Base-by-base conservation (phyloP, 1,284 basidiomycete species). In the Boletus mariae region DNA sequence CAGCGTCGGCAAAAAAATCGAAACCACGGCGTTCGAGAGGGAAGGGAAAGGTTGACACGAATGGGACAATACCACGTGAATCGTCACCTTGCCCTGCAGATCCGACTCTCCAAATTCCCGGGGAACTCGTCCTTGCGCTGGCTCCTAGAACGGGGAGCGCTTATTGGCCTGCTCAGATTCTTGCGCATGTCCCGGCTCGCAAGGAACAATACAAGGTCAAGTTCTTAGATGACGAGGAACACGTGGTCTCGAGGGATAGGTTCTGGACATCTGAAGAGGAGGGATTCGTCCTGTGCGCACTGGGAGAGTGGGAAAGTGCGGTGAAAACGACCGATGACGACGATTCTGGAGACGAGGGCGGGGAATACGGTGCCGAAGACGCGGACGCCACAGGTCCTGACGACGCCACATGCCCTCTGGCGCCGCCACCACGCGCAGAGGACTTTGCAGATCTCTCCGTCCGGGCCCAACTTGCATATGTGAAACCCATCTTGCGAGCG, bases 161-260 rank as follows among this genome's bases (percentile, higher is more conserved):
- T 23, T 85, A 82, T 59, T 90, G 87, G 87, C 85, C 87, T 6
- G 87, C 83, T 2, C 71, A 73, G 62, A 68, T 90, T 43, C 61
- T 82, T n/a, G 70, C 61, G 3, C 87, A 83, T 60, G 55, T 80
- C 25, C 66, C 65, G 1, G 65, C 40, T 10, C 60, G 64, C 9
- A 70, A 66, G 48, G 70, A 69, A 59, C 71, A 53, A 56, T 90
- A 86, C 63, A 64, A 58, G 29, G 71, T 86, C 11, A 65, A 72
- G 20, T 90, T 79, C 67, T 71, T 86, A 55, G 86, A 88, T 54
- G 74, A 72, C 1, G 71, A 69, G 13, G 55, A 69, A 29, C 61
- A 71, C 41, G 57, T 61, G 1, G 67, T 88, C 23, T 67, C 77
- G 1, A 63, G 76, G 35, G 71, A 74, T 41, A 75, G 70, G 73